Base-by-base conservation (phyloP, 352 stramenopile genomes). In the Phytophthora vignae region DNA sequence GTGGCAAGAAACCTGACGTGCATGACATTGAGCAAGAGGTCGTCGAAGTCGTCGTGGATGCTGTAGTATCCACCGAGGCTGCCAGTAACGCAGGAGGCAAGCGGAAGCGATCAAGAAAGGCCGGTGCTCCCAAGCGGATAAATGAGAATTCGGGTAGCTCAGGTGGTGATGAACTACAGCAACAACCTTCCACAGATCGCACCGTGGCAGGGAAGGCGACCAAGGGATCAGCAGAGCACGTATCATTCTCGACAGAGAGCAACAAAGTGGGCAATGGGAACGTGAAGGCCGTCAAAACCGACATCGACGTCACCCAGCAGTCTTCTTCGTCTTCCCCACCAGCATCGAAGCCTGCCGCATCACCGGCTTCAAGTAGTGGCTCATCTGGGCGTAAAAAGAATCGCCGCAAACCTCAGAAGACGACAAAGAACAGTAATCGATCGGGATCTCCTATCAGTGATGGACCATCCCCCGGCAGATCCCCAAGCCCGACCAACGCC, bases 341-440 rank as follows among this genome's bases (percentile, higher is more conserved):
- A 65, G 53, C 38, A 3, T 66, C 44, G 36, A 66, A 40, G 29
- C 25, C 12, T 21, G 19, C 38, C 29, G 21, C 55, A 14, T 61
- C 55, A 36, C 58, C 54, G 54, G 44, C 64, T 22, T 17, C 50
- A 46, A 70, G 40, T 54, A 54, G 29, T 14, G 48, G 53, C 42
- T 29, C 62, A 12, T 67, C 36, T n/a, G 55, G 59, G 48, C 74
- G 74, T 21, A 81, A 81, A 74, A 46, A 72, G 17, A 75, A 73
- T 55, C 77, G 77, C 40, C 40, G 40, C 22, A 84, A 84, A 50
- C 77, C 77, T 6, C 53, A 44, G 7, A 74, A 70, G 67, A 80
- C 77, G 10, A 76, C 46, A 31, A 82, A 79, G 42, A 73, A 77
- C 9, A 71, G 42, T 21, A 70, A 70, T 55, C 54, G 70, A 21